Conservation (phyloP, 164 flowering plant genomes). For the Piper longum region DNA sequence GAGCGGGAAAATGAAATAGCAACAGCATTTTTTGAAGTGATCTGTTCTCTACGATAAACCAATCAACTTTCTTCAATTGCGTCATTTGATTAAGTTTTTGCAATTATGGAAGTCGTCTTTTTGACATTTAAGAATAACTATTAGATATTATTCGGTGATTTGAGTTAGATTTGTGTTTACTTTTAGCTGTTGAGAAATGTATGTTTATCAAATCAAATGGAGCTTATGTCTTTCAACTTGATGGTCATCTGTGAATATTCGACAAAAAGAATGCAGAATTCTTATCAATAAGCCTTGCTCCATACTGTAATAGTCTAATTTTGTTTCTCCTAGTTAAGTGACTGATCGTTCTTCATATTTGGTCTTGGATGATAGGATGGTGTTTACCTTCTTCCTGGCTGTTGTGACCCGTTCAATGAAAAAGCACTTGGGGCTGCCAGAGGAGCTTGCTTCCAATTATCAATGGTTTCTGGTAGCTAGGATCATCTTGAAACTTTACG, state of each 20-base stretch:
- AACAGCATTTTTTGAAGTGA: neutral
- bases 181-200: no score
- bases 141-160: no score
- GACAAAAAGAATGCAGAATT: neutral
- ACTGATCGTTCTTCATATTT: no score
- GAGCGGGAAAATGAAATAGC: neutral
- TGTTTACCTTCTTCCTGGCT: slow-evolving; percentile 73
- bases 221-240: neutral
- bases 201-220: neutral
- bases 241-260: neutral
- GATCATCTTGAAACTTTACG: slow-evolving; percentile 35
- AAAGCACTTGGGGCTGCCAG: slow-evolving; percentile 82
- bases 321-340: neutral
- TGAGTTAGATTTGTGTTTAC: no score
- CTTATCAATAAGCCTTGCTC: neutral
- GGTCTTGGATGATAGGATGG: slow-evolving; percentile 38
- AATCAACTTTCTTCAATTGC: no score
- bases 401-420: slow-evolving; percentile 92
- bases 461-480: slow-evolving; percentile 73
- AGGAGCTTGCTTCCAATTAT: slow-evolving; percentile 84
- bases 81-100: no score
- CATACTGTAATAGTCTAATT: neutral
- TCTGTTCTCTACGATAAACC: neutral
- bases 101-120: no score
- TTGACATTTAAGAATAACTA: neutral